A percentile compares a stretch with the other conserved stretches of the same genome.
These are phyloP conservation scores for Nicotiana otophora DNA, from an alignment of 257 asterid species.

Conservation along the genomic window DNA sequence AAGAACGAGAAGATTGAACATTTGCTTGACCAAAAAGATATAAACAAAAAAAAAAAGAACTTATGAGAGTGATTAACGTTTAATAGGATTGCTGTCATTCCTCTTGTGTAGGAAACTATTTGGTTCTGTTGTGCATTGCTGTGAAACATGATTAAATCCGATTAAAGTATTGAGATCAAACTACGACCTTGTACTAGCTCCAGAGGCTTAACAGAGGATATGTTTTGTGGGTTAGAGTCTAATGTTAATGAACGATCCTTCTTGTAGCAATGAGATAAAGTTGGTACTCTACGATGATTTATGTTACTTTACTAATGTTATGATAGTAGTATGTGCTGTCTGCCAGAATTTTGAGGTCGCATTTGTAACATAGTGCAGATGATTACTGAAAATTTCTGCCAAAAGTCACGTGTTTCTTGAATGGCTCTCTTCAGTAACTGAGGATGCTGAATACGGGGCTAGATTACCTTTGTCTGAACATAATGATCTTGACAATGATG, in stretches of 20 bases:
- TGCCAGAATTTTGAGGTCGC: neutral
- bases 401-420: neutral
- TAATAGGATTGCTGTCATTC: neutral
- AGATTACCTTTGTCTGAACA: neutral
- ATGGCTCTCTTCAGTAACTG: too few species aligned
- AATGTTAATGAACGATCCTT: neutral
- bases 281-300: neutral
- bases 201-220: neutral
- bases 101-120: neutral
- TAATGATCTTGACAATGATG: neutral
- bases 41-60: neutral
- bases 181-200: neutral
- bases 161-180: neutral
- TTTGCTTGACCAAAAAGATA: neutral
- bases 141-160: neutral
- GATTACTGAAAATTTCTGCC: conserved; percentile 1
- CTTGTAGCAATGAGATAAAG: neutral
- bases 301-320: neutral
- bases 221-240: neutral
- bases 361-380: neutral
- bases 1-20: neutral
- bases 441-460: too few species aligned
- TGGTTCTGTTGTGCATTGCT: neutral
- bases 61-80: neutral
- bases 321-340: neutral